Evolutionary conservation across 352 stramenopile species (phyloP).

Genomic region (Pythium angustatum): DNA sequence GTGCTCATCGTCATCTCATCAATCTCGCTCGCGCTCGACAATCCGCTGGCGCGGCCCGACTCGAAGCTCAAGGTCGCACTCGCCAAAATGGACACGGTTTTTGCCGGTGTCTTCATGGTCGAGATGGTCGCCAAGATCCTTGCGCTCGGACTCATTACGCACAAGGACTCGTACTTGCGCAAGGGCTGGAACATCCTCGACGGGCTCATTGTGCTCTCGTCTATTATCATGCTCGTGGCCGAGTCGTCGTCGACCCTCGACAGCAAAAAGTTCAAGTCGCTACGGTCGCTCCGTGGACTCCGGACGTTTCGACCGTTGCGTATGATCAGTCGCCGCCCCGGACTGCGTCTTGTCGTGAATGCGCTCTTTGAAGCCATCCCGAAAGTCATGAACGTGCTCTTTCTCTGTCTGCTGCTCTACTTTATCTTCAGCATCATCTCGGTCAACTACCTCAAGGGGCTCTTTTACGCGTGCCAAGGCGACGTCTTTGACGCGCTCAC

Average conservation of each 20-base stretch:
- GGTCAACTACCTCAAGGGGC: constrained; percentile 93
- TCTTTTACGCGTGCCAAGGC: constrained; percentile 82
- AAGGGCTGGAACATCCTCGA: constrained; percentile 91
- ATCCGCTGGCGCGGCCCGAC: constrained; percentile 68
- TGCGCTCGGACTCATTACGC: constrained; percentile 68
- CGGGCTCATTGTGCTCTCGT: constrained; percentile 85
- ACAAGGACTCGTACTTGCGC: constrained; percentile 78
- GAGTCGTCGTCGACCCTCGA: constrained; percentile 40
- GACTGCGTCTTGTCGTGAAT: constrained; percentile 91
- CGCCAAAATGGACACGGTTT: constrained; percentile 63
- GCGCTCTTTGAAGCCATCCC: constrained; percentile 89
- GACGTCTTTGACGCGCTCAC: constrained; percentile 50
- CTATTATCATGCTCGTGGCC: constrained; percentile 62
- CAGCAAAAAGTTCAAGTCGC: constrained; percentile 60
- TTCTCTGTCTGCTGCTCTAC: constrained; percentile 93
- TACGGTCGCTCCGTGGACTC: constrained; percentile 82
- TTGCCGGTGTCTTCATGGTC: constrained; percentile 80
- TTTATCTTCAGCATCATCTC: constrained; percentile 96
- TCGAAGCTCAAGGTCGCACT: constrained; percentile 45
- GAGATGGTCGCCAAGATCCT: constrained; percentile 92
- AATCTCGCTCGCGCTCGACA: constrained; percentile 85
- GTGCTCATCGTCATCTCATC: constrained; percentile 83
- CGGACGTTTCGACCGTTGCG: constrained; percentile 89
- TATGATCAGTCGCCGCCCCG: constrained; percentile 87
- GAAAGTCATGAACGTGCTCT: constrained; percentile 85